Evolutionary conservation across 371 early-diverging fungal genomes (phyloP), one percentile per base, ranked within the genome.

Genomic region (Homolaphlyctis polyrhiza): DNA sequence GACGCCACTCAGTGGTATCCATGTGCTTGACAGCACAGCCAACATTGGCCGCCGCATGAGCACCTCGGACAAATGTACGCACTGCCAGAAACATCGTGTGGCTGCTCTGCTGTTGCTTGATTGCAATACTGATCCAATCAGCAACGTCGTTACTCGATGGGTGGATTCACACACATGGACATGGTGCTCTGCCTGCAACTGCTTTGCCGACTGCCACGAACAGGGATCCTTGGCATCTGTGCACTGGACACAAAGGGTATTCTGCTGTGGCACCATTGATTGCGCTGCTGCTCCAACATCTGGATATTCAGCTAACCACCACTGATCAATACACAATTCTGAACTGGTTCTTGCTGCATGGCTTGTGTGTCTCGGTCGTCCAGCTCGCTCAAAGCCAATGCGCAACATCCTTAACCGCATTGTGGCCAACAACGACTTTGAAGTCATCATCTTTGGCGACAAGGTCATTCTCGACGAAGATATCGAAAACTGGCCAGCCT

Each of bases 381-480:
- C 61, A 80, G 92, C 96, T 16, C 85, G 94, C 45, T 94, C 95
- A 25, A 95, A 94, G 67, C 96, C 96, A 23, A 98, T 98, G 98
- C 82, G 92, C 36, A 91, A 93, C 73, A 94, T 98, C 62, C 77
- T 98, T 21, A 87, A 92, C 71, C 82, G 92, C 28, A 70, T 98
- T 33, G 65, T 93, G 27, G 76, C 84, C 0, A 79, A 74, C 62
- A 90, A 86, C 4, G 87, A 91, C 47, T 95, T 94, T 70, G 89
- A 91, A 60, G 88, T 89, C 16, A 84, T 95, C 36, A 89, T 94
- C 50, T 96, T 98, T 79, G 97, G 96, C 3, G 98, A 98, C 73
- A 94, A 96, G 73, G 92, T 93, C 4, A 92, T 98, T 66, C 77
- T 96, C 0, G 94, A 96, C 74, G 98, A 98, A 87, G 88, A 85